phyloP scores from a whole-genome alignment of 2,329 filamentous ascomycete genomes.

The Calonectria naviculata region DNA sequence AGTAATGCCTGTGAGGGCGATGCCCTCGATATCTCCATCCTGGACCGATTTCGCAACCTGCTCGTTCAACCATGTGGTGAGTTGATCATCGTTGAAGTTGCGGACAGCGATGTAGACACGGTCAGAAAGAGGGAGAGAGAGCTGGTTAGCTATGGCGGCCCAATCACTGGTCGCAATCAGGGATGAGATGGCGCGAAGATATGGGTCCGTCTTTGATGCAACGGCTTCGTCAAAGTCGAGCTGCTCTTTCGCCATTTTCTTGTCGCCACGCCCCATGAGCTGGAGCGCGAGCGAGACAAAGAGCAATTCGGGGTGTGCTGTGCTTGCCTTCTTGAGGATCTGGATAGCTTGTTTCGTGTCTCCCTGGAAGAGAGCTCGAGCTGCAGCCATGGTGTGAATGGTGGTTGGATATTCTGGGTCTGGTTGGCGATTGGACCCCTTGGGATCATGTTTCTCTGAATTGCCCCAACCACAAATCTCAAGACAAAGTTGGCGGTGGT shows the following conservation, averaged over 20 bases:
- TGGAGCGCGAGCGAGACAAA: constrained; percentile 77
- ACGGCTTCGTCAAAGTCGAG: constrained; percentile 69
- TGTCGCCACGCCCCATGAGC: constrained; percentile 65
- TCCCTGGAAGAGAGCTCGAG: constrained; percentile 80
- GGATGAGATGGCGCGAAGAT: constrained; percentile 82
- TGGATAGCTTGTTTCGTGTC: constrained; percentile 75
- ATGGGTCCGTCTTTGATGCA: constrained; percentile 77
- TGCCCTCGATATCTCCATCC: constrained; percentile 79
- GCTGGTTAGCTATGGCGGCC: constrained; percentile 78
- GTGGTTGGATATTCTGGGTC: constrained; percentile 62
- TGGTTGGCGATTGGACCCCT: constrained; percentile 55
- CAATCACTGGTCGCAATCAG: constrained; percentile 83
- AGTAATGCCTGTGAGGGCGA: constrained; percentile 82
- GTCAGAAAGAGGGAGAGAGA: constrained; percentile 79
- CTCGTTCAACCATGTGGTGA: constrained; percentile 75
- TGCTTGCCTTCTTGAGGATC: constrained; percentile 75
- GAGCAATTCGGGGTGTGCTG: constrained; percentile 70
- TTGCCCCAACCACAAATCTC: constrained; percentile 80
- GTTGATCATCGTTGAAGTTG: constrained; percentile 70
- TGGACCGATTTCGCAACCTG: constrained; percentile 70
- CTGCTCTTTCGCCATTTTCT: constrained; percentile 56
- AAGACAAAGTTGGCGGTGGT: constrained; percentile 80
- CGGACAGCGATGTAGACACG: constrained; percentile 79
- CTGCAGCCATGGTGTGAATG: constrained; percentile 78
- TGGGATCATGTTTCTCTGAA: constrained; percentile 58